Evolutionary conservation across 768 basidiomycete species (phyloP), one percentile per base, ranked within the genome.

Genomic region (Tubosaeta sp.): DNA sequence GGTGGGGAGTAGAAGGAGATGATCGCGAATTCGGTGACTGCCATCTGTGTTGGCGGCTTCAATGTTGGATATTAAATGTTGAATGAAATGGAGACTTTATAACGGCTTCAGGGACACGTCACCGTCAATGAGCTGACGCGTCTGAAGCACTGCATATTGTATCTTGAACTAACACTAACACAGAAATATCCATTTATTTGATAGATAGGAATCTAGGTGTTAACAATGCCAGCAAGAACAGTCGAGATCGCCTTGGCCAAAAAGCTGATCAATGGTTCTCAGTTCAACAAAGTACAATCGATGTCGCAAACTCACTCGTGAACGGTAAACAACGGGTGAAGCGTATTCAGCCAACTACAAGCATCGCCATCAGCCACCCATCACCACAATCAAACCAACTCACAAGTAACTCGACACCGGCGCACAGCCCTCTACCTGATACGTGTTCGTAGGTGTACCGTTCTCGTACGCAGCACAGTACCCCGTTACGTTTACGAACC

Each of bases 361-460:
- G 25, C 12, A 51, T 14, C 21, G 39, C 39, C 18, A 10, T 54
- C 21, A 57, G 47, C 14, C n/a, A 0, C 35, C 4, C 24, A 13
- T n/a, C 34, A 43, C 43, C 24, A 27, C 6, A 27, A 19, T 12
- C 1, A 12, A 14, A 48, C 16, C 6, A 13, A 72, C 80, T 70
- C 60, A 83, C 82, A 85, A 84, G 61, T 84, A 84, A 42, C 71
- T 83, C 18, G 79, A 81, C 25, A 80, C 82, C 3, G 83, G 83
- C 13, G 80, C 82, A 61, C 80, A 85, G 3, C 77, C 76, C 7
- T 72, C 62, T 12, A 76, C 71, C 65, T 84, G 80, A 34, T 81
- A 81, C n/a, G 76, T 79, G 39, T 47, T 54, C 9, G 71, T 65
- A 6, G 78, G 73, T 0, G 80, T 82, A 10, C 82, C 82, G 56